phyloP scores from a whole-genome alignment of 345 rosid species.

The Abelmoschus esculentus region DNA sequence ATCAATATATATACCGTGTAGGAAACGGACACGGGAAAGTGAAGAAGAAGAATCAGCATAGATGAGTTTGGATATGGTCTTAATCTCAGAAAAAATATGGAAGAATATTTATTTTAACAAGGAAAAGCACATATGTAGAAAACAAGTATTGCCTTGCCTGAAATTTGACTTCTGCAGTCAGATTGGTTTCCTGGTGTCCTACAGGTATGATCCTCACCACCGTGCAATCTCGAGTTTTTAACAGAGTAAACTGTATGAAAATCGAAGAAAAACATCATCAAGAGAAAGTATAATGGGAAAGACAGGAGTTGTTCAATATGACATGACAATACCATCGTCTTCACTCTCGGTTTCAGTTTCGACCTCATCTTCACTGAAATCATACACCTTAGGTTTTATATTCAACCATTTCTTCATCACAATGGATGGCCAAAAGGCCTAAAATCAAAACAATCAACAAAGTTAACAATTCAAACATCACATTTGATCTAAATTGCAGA shows the following conservation, averaged over 20 bases:
- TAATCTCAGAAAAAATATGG: background rate
- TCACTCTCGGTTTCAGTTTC: background rate
- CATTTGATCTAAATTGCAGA: background rate
- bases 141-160: background rate
- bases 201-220: background rate
- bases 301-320: background rate
- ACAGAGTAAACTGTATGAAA: background rate
- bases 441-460: background rate
- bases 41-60: background rate
- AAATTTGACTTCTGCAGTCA: background rate
- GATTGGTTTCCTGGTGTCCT: background rate
- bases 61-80: background rate
- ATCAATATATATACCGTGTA: background rate
- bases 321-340: background rate
- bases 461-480: conserved; percentile 12
- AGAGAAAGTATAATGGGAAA: background rate
- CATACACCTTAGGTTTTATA: background rate
- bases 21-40: background rate
- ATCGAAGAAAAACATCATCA: background rate
- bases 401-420: background rate
- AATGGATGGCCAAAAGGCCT: background rate
- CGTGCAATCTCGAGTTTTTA: background rate
- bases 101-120: no score
- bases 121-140: background rate
- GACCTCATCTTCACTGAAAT: background rate